A percentile compares a stretch with the other conserved stretches of the same genome.
These are phyloP conservation scores for Ustilago lituana DNA, from an alignment of 1,284 basidiomycete genomes.

Conservation along the genomic window DNA sequence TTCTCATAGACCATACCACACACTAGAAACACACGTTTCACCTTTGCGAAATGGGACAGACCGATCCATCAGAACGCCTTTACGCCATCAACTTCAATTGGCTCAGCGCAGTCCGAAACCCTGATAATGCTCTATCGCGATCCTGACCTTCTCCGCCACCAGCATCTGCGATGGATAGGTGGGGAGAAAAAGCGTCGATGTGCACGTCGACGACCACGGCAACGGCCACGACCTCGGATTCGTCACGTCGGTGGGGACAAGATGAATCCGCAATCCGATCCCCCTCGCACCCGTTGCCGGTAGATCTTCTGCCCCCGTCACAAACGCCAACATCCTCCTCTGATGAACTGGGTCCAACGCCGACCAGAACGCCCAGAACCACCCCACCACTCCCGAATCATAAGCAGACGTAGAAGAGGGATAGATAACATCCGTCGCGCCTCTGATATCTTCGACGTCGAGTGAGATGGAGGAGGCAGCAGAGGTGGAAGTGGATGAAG, in stretches of 20 bases:
- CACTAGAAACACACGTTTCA: neutral
- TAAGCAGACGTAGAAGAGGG: neutral
- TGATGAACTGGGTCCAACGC: slow-evolving; percentile 21
- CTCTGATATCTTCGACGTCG: slow-evolving; percentile 38
- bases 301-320: slow-evolving; percentile 54
- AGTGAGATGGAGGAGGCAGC: slow-evolving; percentile 15
- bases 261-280: slow-evolving; percentile 49
- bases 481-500: slow-evolving; percentile 6
- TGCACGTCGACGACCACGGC: slow-evolving; percentile 58
- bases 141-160: slow-evolving; percentile 34
- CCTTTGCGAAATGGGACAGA: slow-evolving; percentile 6
- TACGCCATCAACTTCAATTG: no score
- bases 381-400: neutral
- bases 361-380: slow-evolving; percentile 51
- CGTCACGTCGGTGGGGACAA: slow-evolving; percentile 16
- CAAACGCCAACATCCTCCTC: slow-evolving; percentile 51
- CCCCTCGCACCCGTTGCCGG: slow-evolving; percentile 44
- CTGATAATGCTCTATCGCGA: slow-evolving; percentile 52
- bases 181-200: slow-evolving; percentile 54
- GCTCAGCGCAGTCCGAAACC: slow-evolving; percentile 51
- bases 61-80: no score
- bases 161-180: slow-evolving; percentile 20
- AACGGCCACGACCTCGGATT: slow-evolving; percentile 33
- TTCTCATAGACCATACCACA: no score
- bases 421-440: slow-evolving; percentile 24